phyloP scores from a whole-genome alignment of 257 asterid genomes.

The Eustoma russellianum region DNA sequence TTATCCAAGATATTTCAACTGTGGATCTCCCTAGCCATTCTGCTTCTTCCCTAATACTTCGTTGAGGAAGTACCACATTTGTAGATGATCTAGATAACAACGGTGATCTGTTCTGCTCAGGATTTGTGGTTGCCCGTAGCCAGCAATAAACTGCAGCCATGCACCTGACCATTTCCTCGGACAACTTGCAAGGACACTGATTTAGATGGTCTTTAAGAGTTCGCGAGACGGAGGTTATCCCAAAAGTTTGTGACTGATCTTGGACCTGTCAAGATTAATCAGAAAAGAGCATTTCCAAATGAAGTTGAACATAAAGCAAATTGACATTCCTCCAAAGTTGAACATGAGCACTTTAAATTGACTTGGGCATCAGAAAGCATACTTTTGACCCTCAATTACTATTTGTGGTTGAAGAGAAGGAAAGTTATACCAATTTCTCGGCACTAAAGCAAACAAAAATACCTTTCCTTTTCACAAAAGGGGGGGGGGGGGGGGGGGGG shows the following conservation, averaged over 20 bases:
- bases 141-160: slow-evolving; percentile 55
- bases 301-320: slow-evolving; percentile 1
- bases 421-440: slow-evolving; percentile 4
- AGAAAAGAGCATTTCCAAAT: neutral
- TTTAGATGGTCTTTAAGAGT: slow-evolving; percentile 54
- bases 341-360: neutral
- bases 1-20: slow-evolving; percentile 43
- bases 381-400: neutral
- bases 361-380: neutral
- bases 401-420: neutral
- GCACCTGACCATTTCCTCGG: slow-evolving; percentile 61
- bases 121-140: slow-evolving; percentile 28
- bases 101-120: slow-evolving; percentile 29
- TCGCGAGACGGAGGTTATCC: slow-evolving; percentile 23
- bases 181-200: slow-evolving; percentile 57
- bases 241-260: slow-evolving; percentile 18
- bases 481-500: too few relatives aligned
- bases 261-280: slow-evolving; percentile 18
- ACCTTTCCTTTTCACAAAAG: neutral
- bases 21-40: slow-evolving; percentile 31
- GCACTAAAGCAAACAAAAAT: neutral
- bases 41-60: slow-evolving; percentile 23
- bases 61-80: slow-evolving; percentile 26
- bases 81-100: slow-evolving; percentile 30
- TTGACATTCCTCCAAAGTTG: neutral